Evolutionary conservation across 805 yeast species (phyloP), one percentile per base, ranked within the genome.

Genomic region (Candida insectorum): DNA sequence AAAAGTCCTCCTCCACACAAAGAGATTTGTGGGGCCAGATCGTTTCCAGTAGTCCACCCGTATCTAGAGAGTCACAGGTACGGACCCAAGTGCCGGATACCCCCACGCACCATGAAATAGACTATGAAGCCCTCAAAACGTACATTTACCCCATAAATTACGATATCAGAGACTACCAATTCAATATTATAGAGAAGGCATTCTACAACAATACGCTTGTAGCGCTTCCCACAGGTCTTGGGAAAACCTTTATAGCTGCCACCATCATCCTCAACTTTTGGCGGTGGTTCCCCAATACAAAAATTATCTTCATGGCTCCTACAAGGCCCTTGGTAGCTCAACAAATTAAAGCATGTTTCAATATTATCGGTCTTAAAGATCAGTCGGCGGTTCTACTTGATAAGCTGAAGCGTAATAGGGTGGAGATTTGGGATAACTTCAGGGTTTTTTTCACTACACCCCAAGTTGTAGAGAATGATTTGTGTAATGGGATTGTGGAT

Each of bases 181-280:
- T 70, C 51, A 80, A 81, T 44, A 88, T 93, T 35, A 86, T 88
- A 3, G 65, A 69, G 28, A 73, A 77, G 37, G 81, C 96, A 0
- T 62, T 93, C 23, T 78, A 74, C 48, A 69, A 79, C 41, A 93
- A 93, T 51, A 54, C 82, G 3, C 63, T 93, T 16, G 91, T 95
- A 52, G 95, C 97, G 0, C 74, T 93, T 11, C 99, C 99, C 1
- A 93, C 99, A 0, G 99, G 99, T 45, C 68, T 89, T 55, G 99
- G 99, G 24, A 93, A 93, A 60, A 93, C 99, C 0, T 87, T 93
- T 44, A 88, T 93, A 51, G 97, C 98, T 2, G 80, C 94, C 23
- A 82, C 95, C 0, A 91, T 91, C 15, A 93, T 93, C 88, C 68
- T 88, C 36, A 93, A 93, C 53, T 93, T 73, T 60, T 79, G 75